phyloP scores from a whole-genome alignment of 2,329 filamentous ascomycete species.

The Penicillium thymicola region DNA sequence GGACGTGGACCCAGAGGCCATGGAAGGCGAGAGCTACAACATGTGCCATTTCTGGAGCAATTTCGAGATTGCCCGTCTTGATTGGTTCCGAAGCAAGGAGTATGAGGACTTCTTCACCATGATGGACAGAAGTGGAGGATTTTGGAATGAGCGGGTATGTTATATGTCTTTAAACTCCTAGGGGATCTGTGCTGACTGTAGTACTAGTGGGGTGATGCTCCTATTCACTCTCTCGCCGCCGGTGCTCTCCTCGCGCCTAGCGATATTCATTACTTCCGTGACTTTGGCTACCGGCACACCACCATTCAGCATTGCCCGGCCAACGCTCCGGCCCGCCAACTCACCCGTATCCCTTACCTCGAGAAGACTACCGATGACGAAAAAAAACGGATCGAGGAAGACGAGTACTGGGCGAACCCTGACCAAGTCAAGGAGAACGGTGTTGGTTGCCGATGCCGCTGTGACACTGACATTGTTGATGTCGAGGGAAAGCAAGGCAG shows the following conservation, averaged over 20 bases:
- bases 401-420: conserved; percentile 90
- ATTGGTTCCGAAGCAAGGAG: conserved; percentile 95
- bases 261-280: conserved; percentile 98
- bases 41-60: conserved; percentile 99
- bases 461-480: conserved; percentile 95
- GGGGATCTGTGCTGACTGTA: conserved; percentile 29
- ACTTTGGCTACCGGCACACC: conserved; percentile 96
- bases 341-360: conserved; percentile 74
- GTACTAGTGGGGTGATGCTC: conserved; percentile 90
- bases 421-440: conserved; percentile 91
- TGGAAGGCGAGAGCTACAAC: conserved; percentile 98
- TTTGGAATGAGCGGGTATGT: conserved; percentile 96
- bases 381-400: conserved; percentile 83
- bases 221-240: conserved; percentile 94
- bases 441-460: conserved; percentile 92
- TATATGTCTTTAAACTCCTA: conserved; percentile 2
- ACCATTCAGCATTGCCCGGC: conserved; percentile 98
- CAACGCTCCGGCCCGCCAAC: conserved; percentile 85
- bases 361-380: conserved; percentile 78
- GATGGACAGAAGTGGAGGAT: conserved; percentile 97
- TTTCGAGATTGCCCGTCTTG: conserved; percentile 92
- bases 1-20: conserved; percentile 82
- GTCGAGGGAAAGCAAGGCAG: conserved; percentile 97
- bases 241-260: conserved; percentile 75
- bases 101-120: conserved; percentile 98